Conservation (phyloP, 179 eudicot genomes). For the Actinidia polygama region DNA sequence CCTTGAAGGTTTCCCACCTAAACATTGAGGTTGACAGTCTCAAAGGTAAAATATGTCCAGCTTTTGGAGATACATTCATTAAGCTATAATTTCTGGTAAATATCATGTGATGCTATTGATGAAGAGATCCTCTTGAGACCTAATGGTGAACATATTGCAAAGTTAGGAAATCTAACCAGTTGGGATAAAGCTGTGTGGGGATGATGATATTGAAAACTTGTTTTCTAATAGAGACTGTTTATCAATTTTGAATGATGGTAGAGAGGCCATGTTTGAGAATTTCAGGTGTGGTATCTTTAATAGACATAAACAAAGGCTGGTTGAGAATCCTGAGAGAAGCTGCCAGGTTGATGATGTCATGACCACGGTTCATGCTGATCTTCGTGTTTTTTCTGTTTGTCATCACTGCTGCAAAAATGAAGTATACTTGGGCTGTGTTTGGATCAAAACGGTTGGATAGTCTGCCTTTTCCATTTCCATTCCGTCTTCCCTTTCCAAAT, state of each 20-base stretch:
- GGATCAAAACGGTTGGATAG: too few relatives aligned
- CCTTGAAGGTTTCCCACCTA: not conserved
- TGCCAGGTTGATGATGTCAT: slow-evolving; percentile 74
- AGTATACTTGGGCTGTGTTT: too few relatives aligned
- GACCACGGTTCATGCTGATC: slow-evolving; percentile 76
- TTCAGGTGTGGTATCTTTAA: slow-evolving; percentile 74
- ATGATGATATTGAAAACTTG: not conserved
- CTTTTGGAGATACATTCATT: not conserved
- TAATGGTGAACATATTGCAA: not conserved
- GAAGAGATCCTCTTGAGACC: not conserved
- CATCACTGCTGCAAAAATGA: not conserved
- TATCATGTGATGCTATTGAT: too few relatives aligned
- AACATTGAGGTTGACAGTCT: not conserved
- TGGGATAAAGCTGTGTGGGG: not conserved
- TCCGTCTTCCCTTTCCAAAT: too few relatives aligned
- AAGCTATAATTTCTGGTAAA: not conserved
- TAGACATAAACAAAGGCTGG: slow-evolving; percentile 88
- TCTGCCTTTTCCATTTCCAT: too few relatives aligned
- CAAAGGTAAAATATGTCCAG: not conserved
- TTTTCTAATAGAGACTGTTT: not conserved
- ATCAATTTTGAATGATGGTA: slow-evolving; percentile 11
- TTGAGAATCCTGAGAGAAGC: slow-evolving; percentile 84
- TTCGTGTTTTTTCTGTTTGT: slow-evolving; percentile 73
- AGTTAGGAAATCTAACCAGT: too few relatives aligned
- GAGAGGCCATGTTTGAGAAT: slow-evolving; percentile 9